phyloP scores from a whole-genome alignment of 192 early-diverging fungal species.

The Glomus cerebriforme region DNA sequence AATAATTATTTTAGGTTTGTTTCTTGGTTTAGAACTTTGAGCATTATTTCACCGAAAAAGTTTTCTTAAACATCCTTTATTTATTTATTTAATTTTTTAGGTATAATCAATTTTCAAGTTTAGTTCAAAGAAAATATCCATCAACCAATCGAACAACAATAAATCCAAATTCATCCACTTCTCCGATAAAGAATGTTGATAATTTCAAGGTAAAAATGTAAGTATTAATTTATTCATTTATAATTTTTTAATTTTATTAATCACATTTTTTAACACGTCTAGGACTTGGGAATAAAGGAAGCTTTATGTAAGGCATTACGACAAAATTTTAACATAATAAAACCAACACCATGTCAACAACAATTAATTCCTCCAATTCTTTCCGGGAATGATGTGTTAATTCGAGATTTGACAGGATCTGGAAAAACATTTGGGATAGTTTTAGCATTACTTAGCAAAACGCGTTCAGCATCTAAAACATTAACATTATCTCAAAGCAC shows the following conservation, averaged over 20 bases:
- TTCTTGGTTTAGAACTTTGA: neutral
- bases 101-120: neutral
- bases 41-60: neutral
- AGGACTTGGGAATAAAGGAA: conserved; percentile 25
- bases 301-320: conserved; percentile 31
- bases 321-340: conserved; percentile 34
- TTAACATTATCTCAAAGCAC: neutral
- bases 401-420: conserved; percentile 56
- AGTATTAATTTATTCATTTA: neutral
- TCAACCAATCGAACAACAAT: neutral
- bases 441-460: conserved; percentile 44
- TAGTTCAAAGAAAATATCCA: neutral
- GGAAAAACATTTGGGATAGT: conserved; percentile 61
- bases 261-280: neutral
- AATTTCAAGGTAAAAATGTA: neutral
- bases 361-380: conserved; percentile 48
- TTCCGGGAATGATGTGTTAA: conserved; percentile 44
- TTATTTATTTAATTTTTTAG: neutral
- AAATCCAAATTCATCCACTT: neutral
- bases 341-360: conserved; percentile 49
- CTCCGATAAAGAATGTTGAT: neutral
- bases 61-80: neutral
- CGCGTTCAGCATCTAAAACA: conserved; percentile 10
- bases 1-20: neutral
- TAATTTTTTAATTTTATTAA: neutral